Conservation (phyloP, 176 grass and related monocot genomes). For the Phyllostachys edulis region DNA sequence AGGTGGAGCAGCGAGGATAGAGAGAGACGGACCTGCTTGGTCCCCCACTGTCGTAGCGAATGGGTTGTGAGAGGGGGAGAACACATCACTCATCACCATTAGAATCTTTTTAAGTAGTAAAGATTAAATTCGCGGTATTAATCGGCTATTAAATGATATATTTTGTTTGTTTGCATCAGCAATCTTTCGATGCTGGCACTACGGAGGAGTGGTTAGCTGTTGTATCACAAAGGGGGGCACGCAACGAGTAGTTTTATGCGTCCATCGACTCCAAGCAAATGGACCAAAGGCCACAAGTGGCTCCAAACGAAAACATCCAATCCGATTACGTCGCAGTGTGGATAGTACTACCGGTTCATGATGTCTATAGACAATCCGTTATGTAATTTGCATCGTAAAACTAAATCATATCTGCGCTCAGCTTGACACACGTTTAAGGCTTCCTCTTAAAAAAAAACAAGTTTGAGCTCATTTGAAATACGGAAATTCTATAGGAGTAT, state of each 20-base stretch:
- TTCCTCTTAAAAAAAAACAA: background rate
- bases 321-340: background rate
- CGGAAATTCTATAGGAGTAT: background rate
- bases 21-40: too few species aligned
- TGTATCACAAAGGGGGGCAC: background rate
- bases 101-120: too few species aligned
- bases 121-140: background rate
- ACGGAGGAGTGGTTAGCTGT: conserved; percentile 8
- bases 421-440: background rate
- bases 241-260: background rate
- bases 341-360: background rate
- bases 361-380: background rate
- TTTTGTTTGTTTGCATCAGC: background rate
- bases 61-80: too few species aligned
- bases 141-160: too few species aligned
- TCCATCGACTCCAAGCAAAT: background rate
- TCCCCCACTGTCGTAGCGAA: too few species aligned
- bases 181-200: background rate
- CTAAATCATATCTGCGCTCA: background rate
- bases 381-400: too few species aligned
- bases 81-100: too few species aligned
- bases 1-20: too few species aligned
- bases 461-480: background rate
- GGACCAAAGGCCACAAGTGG: background rate
- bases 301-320: background rate